phyloP scores from a whole-genome alignment of 2,329 filamentous ascomycete genomes.

The Trichothecium sympodiale region DNA sequence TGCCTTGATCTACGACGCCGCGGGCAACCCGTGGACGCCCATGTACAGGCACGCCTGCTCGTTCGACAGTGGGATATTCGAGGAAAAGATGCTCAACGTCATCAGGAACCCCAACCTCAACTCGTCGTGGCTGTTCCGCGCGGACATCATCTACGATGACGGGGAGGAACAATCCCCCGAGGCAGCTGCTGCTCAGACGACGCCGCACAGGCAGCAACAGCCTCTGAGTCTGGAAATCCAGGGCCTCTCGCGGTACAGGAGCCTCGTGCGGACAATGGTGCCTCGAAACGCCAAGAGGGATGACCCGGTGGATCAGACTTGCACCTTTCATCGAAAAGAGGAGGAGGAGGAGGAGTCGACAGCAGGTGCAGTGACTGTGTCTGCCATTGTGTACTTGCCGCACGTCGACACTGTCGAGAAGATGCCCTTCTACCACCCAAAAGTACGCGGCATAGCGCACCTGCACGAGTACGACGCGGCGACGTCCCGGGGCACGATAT shows the following conservation, averaged over 20 bases:
- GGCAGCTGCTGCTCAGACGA: no score
- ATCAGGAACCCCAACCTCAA: conserved; percentile 73
- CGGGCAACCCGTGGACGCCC: conserved; percentile 34
- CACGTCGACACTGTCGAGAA: conserved; percentile 51
- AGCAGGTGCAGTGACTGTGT: no score
- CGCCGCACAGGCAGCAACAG: conserved; percentile 4
- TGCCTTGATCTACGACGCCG: no score
- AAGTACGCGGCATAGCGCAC: conserved; percentile 63
- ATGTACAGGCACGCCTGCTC: conserved; percentile 45
- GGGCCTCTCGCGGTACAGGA: conserved; percentile 37
- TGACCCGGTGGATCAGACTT: conserved; percentile 68
- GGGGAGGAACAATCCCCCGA: conserved; percentile 11
- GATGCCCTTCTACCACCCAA: conserved; percentile 82
- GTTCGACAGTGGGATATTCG: conserved; percentile 54
- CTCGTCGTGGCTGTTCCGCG: conserved; percentile 65
- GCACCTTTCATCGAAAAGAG: conserved; percentile 50
- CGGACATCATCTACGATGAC: conserved; percentile 51
- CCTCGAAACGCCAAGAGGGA: conserved; percentile 75
- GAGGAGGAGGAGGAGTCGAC: no score
- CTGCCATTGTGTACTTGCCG: conserved; percentile 61
- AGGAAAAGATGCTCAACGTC: conserved; percentile 59
- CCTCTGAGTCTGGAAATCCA: conserved; percentile 9
- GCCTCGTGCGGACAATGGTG: conserved; percentile 65
- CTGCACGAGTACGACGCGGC: conserved; percentile 52
- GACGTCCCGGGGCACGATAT: conserved; percentile 36